A percentile compares a stretch with the other conserved stretches of the same genome.
phyloP scores from a whole-genome alignment of 805 yeast genomes.

The Candida palmyrensis region DNA sequence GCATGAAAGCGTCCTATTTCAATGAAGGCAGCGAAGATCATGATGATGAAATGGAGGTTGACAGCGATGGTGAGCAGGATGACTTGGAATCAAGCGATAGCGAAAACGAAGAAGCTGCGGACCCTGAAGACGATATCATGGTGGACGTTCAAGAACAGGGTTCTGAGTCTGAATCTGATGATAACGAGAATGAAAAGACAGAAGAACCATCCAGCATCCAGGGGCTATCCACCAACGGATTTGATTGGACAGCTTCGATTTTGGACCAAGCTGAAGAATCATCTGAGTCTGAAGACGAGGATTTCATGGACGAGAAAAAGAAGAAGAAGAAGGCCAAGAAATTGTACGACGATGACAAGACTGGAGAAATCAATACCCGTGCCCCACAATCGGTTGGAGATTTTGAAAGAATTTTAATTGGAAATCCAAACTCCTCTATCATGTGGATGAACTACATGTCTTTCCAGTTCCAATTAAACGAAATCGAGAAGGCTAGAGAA shows the following conservation, averaged over 20 bases:
- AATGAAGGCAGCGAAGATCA: conserved; percentile 26
- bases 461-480: conserved; percentile 91
- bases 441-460: conserved; percentile 99
- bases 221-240: conserved; percentile 80
- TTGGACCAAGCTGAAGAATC: conserved; percentile 71
- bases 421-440: conserved; percentile 90
- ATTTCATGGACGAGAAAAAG: conserved; percentile 46
- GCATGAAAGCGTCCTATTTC: conserved; percentile 94
- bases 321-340: conserved; percentile 43
- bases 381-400: conserved; percentile 91
- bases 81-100: conserved; percentile 16
- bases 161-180: conserved; percentile 21
- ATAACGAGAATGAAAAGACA: conserved; percentile 26
- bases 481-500: conserved; percentile 90
- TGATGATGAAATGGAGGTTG: conserved; percentile 26
- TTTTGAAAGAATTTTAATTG: conserved; percentile 85
- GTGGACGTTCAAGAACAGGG: conserved; percentile 6
- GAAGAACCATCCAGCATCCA: conserved; percentile 21
- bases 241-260: conserved; percentile 93
- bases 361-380: conserved; percentile 75
- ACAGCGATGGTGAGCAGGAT: conserved; percentile 12
- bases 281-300: conserved; percentile 53
- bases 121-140: conserved; percentile 6
- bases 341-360: conserved; percentile 64
- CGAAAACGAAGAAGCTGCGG: conserved; percentile 17